Conservation (phyloP, 306 rosid species). For the Mimosa bimucronata region DNA sequence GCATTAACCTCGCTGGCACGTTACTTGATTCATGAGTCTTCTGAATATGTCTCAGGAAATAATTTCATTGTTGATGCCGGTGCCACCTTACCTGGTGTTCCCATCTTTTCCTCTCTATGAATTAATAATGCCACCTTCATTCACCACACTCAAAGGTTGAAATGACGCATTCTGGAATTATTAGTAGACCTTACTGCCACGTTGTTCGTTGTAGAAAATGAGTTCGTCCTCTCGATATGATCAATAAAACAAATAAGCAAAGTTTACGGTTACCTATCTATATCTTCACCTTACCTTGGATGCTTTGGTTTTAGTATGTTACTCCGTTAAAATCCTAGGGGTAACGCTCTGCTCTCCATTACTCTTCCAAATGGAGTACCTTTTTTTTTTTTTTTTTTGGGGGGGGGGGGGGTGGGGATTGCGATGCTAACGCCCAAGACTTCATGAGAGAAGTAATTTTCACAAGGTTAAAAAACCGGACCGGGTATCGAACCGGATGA, state of each 20-base stretch:
- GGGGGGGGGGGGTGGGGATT: no score
- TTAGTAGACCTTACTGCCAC: no score
- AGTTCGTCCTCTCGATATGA: background rate
- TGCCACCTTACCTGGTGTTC: slow-evolving; percentile 67
- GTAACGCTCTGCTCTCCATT: no score
- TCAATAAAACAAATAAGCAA: background rate
- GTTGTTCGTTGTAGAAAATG: background rate
- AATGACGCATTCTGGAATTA: background rate
- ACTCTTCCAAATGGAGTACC: no score
- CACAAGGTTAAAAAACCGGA: no score
- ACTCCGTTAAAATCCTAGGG: no score
- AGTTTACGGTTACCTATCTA: background rate
- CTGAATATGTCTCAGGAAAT: slow-evolving; percentile 74
- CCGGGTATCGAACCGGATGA: no score
- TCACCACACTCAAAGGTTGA: background rate
- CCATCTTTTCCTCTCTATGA: slow-evolving; percentile 79
- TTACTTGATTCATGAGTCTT: slow-evolving; percentile 75
- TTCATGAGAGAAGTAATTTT: no score
- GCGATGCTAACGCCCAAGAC: no score
- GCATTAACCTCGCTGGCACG: slow-evolving; percentile 77
- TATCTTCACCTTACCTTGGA: background rate
- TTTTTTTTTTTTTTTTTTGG: no score
- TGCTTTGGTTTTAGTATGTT: no score
- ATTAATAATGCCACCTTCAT: slow-evolving; percentile 24
- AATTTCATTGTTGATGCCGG: slow-evolving; percentile 70